Evolutionary conservation across 768 basidiomycete genomes (phyloP), one percentile per base, ranked within the genome.

Genomic region (Clavaria fumosa): DNA sequence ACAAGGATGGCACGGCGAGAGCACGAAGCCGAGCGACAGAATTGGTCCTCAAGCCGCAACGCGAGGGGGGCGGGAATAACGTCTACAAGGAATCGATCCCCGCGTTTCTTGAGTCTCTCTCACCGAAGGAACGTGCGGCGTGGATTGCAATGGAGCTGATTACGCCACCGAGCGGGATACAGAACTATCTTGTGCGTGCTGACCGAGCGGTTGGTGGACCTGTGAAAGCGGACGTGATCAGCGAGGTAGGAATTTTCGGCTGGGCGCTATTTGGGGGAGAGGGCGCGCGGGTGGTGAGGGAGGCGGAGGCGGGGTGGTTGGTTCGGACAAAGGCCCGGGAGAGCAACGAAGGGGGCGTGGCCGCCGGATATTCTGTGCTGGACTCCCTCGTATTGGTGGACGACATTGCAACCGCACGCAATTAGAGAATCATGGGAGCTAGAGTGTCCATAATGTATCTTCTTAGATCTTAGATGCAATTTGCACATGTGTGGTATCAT

Each of bases 81-180:
- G 69, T 97, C 18, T 97, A 96, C 59, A 81, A 82, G 42, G 62
- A 61, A 2, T 74, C 76, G 34, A 93, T 96, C 34, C 84, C 83
- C 0, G 45, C 61, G 0, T 89, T 88, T 56, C 61, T 99, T 2
- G 72, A 77, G 10, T 50, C 50, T 4, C 61, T 96, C 2, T 68
- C 69, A 0, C 54, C 48, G 1, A 50, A 61, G 37, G 82, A 84
- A 49, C 69, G 78, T 5, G 67, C 73, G 44, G 89, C 83, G 2
- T 99, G 93, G 84, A 89, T 96, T 38, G 82, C 91, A 22, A 96
- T 97, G 93, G 78, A 81, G 43, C 61, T 97, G 47, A 99, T 99
- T 44, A 60, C 63, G 14, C 78, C 89, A 1, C 91, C 91, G 0
- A 53, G 63, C 20, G 70, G 71, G 2, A 48, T 72, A 10, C 64